These are phyloP conservation scores for Mucor plumbeus DNA, from an alignment of 371 early-diverging fungal genomes.

Conservation along the genomic window DNA sequence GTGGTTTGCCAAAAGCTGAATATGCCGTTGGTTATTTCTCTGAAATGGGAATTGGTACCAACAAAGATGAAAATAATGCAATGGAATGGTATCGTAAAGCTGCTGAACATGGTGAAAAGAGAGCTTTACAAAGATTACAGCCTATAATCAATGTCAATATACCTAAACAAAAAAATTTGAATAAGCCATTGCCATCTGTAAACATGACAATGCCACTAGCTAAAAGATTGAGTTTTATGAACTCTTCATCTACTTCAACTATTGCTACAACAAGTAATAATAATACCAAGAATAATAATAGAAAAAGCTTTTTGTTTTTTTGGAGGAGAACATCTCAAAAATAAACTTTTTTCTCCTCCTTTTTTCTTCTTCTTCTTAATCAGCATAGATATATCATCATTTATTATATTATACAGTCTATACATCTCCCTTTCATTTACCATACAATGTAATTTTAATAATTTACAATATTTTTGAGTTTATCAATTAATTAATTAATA, in stretches of 20 bases:
- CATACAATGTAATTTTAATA: slow-evolving; percentile 1
- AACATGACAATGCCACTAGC: neutral
- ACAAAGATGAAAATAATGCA: slow-evolving; percentile 68
- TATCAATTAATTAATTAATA: neutral
- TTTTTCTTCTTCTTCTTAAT: neutral
- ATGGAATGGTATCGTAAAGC: slow-evolving; percentile 82
- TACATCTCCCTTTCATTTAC: no score
- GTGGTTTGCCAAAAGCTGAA: slow-evolving; percentile 87
- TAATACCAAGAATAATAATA: neutral
- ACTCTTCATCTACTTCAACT: neutral
- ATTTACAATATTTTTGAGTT: neutral
- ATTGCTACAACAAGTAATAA: neutral
- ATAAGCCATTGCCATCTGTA: neutral
- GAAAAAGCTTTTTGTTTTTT: slow-evolving; percentile 10
- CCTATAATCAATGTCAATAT: neutral
- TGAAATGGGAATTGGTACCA: slow-evolving; percentile 86
- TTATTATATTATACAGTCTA: no score
- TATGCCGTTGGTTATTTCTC: slow-evolving; percentile 94
- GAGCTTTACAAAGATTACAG: slow-evolving; percentile 41
- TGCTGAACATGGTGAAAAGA: slow-evolving; percentile 48
- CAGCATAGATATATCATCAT: slow-evolving; percentile 7
- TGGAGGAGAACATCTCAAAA: slow-evolving; percentile 3
- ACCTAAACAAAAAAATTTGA: slow-evolving; percentile 4
- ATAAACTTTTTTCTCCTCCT: neutral
- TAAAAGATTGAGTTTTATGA: slow-evolving; percentile 9